Evolutionary conservation across 2,329 filamentous ascomycete genomes (phyloP).

Genomic region (Ascochyta fabae): DNA sequence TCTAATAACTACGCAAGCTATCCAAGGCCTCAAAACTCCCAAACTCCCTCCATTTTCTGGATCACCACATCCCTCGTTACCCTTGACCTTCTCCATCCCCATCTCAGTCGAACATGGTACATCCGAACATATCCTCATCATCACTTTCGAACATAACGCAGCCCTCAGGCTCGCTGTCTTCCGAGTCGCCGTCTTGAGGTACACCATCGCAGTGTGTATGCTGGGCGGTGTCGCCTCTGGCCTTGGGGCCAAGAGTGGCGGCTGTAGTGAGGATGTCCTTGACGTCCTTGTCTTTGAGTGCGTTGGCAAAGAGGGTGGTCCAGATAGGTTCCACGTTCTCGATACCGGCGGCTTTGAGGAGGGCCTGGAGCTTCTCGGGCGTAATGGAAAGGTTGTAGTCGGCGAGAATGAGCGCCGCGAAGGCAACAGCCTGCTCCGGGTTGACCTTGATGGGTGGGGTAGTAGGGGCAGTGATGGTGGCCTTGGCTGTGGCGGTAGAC

Average conservation of each 20-base stretch:
- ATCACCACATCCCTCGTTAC: background rate
- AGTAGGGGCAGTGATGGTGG: background rate
- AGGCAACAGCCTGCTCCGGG: constrained; percentile 74
- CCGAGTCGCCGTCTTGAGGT: background rate
- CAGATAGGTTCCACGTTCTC: constrained; percentile 94
- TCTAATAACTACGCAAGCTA: constrained; percentile 11
- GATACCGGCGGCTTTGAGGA: constrained; percentile 88
- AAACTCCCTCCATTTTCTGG: background rate
- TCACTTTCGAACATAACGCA: background rate
- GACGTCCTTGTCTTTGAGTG: constrained; percentile 87
- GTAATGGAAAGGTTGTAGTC: constrained; percentile 96
- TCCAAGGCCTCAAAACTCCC: constrained; percentile 26
- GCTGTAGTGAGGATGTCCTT: constrained; percentile 85
- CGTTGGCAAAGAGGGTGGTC: constrained; percentile 96
- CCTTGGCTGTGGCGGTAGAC: background rate
- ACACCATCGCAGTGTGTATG: background rate
- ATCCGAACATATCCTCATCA: background rate
- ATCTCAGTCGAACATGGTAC: background rate
- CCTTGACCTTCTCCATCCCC: no score
- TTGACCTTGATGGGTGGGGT: constrained; percentile 10
- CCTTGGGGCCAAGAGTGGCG: constrained; percentile 55
- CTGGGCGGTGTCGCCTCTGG: constrained; percentile 8
- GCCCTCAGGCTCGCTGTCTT: constrained; percentile 1
- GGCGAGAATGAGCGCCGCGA: constrained; percentile 98
- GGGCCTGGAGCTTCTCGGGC: constrained; percentile 90